phyloP scores from a whole-genome alignment of 805 yeast genomes.

The Wickerhamiella vanderwaltii region DNA sequence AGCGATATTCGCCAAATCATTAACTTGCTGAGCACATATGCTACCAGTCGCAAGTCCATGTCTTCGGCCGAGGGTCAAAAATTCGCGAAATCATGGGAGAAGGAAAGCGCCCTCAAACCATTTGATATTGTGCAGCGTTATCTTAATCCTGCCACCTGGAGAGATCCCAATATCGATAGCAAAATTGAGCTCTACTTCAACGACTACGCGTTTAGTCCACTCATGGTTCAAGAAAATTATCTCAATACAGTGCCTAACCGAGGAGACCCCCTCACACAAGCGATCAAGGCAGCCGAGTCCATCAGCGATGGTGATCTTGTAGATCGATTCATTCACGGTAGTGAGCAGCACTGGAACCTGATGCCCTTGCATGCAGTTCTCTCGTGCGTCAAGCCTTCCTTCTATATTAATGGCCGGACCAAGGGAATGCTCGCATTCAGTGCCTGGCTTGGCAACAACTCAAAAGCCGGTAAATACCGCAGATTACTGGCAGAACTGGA shows the following conservation, averaged over 20 bases:
- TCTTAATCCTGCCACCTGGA: conserved; percentile 26
- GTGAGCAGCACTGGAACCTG: conserved; percentile 89
- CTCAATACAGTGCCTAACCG: conserved; percentile 42
- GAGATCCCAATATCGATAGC: conserved; percentile 44
- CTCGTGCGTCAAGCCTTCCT: conserved; percentile 74
- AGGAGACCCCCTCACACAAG: conserved; percentile 45
- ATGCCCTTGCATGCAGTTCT: conserved; percentile 82
- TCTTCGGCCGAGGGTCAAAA: conserved; percentile 50
- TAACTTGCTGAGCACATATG: conserved; percentile 73
- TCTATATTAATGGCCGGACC: conserved; percentile 58
- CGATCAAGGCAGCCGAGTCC: conserved; percentile 72
- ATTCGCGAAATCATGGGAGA: conserved; percentile 66
- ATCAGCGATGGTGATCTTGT: conserved; percentile 78
- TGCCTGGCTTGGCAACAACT: conserved; percentile 80
- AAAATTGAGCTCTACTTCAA: conserved; percentile 83
- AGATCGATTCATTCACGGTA: conserved; percentile 69
- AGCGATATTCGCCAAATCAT: conserved; percentile 93
- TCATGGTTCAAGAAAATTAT: conserved; percentile 94
- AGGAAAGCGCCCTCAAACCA: conserved; percentile 80
- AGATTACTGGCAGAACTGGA: conserved; percentile 78
- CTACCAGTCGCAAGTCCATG: conserved; percentile 56
- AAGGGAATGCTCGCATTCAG: conserved; percentile 67
- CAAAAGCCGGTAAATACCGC: conserved; percentile 65
- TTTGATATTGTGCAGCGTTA: conserved; percentile 73
- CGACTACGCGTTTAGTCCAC: conserved; percentile 87